These are phyloP conservation scores for Nelumbo lutea DNA, from an alignment of 164 flowering plant species.

Conservation along the genomic window DNA sequence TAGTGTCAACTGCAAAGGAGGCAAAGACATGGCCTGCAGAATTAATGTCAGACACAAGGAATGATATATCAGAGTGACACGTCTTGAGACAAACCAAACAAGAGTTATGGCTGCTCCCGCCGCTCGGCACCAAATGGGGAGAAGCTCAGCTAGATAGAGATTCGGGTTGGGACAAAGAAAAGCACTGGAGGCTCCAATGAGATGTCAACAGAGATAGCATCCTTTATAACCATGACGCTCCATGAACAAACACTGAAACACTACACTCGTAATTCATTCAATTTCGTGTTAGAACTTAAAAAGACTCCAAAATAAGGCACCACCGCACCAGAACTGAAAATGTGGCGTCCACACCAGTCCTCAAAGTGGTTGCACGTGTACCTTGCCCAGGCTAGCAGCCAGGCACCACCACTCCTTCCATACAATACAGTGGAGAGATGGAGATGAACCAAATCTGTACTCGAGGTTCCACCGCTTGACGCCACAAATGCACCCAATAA, in stretches of 20 bases:
- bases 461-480: constrained; percentile 43
- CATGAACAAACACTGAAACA: constrained; percentile 1
- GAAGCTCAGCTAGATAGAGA: too few relatives aligned
- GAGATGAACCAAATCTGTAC: constrained; percentile 82
- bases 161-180: too few relatives aligned
- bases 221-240: neutral
- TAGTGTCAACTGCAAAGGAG: too few relatives aligned
- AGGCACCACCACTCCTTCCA: constrained; percentile 50
- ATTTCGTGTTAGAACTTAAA: constrained; percentile 29
- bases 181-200: neutral
- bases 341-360: constrained; percentile 77
- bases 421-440: constrained; percentile 74
- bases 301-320: constrained; percentile 29
- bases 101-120: too few relatives aligned
- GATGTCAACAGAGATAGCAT: neutral
- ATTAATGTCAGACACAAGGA: too few relatives aligned
- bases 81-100: too few relatives aligned
- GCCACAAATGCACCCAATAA: constrained; percentile 67
- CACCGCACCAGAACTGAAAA: constrained; percentile 66
- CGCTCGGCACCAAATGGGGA: too few relatives aligned
- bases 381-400: constrained; percentile 44
- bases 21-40: too few relatives aligned
- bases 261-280: neutral
- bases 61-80: too few relatives aligned
- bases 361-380: constrained; percentile 83